Percentiles rank a stretch among this genome's conserved stretches.
Evolutionary conservation across 768 basidiomycete genomes (phyloP).

Genomic region (Termitomyces sp.): DNA sequence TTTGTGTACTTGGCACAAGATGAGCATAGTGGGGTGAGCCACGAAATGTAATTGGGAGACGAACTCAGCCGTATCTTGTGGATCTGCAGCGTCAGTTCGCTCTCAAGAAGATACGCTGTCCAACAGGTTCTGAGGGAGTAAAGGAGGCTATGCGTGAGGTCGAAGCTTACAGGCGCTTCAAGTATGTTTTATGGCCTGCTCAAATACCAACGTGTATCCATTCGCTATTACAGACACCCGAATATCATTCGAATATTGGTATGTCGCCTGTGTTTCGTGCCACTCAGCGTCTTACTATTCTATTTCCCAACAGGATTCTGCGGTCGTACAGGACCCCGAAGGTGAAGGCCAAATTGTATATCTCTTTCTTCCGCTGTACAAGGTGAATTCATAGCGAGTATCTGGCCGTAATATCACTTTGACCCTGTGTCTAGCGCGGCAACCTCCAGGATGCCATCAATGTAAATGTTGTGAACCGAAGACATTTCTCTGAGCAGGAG

Average conservation of each 20-base stretch:
- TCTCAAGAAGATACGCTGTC: constrained; percentile 94
- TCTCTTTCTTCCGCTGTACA: constrained; percentile 91
- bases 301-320: constrained; percentile 63
- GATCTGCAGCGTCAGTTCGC: constrained; percentile 79
- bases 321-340: constrained; percentile 88
- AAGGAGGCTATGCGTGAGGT: constrained; percentile 87
- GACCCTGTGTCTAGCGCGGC: constrained; percentile 49
- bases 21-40: constrained; percentile 71
- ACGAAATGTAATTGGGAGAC: not conserved
- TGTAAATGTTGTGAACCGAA: constrained; percentile 73
- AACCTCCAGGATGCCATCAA: constrained; percentile 96
- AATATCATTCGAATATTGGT: constrained; percentile 96
- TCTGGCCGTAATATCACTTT: not conserved
- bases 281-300: constrained; percentile 3
- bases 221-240: constrained; percentile 56
- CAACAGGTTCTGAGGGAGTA: constrained; percentile 81
- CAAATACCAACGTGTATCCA: not conserved
- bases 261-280: not conserved
- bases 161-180: constrained; percentile 92
- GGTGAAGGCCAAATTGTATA: constrained; percentile 95
- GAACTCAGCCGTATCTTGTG: not conserved
- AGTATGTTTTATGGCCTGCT: constrained; percentile 43
- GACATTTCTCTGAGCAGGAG: constrained; percentile 81
- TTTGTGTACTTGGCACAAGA: constrained; percentile 89
- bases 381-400: constrained; percentile 35